Conservation (phyloP, 2,329 filamentous ascomycete genomes). For the Piedraia hortae region DNA sequence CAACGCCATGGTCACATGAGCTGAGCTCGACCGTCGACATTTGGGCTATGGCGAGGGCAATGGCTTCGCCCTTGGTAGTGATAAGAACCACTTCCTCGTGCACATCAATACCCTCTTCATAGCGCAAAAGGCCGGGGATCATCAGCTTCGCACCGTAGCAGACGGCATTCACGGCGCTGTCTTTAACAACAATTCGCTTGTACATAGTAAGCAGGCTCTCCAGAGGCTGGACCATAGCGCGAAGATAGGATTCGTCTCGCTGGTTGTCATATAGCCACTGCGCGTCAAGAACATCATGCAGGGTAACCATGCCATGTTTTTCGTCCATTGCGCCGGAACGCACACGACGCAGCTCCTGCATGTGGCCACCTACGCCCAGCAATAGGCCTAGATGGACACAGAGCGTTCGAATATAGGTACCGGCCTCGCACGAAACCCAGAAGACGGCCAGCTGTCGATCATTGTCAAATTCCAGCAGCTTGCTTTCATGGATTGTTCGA, state of each 20-base stretch:
- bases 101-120: slow-evolving; percentile 73
- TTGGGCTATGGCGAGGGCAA: slow-evolving; percentile 82
- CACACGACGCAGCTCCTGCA: slow-evolving; percentile 92
- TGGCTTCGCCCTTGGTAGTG: slow-evolving; percentile 97
- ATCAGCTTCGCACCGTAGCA: slow-evolving; percentile 98
- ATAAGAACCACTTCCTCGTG: slow-evolving; percentile 94
- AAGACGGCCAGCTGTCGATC: slow-evolving; percentile 92
- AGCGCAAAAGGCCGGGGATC: slow-evolving; percentile 84
- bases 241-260: slow-evolving; percentile 74
- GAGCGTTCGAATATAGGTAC: slow-evolving; percentile 94
- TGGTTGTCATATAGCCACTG: slow-evolving; percentile 94
- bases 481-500: slow-evolving; percentile 91
- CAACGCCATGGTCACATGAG: slow-evolving; percentile 88
- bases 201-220: slow-evolving; percentile 80
- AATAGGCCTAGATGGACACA: slow-evolving; percentile 72
- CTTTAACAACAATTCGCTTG: slow-evolving; percentile 95
- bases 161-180: slow-evolving; percentile 83
- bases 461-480: slow-evolving; percentile 88
- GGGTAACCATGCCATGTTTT: slow-evolving; percentile 61
- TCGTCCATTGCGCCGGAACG: slow-evolving; percentile 89
- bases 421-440: slow-evolving; percentile 97
- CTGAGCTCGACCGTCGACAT: slow-evolving; percentile 97
- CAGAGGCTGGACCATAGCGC: slow-evolving; percentile 70
- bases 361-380: slow-evolving; percentile 71
- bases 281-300: slow-evolving; percentile 86